Base-by-base conservation (phyloP, 768 basidiomycete genomes). In the Lactifluus echinatus region DNA sequence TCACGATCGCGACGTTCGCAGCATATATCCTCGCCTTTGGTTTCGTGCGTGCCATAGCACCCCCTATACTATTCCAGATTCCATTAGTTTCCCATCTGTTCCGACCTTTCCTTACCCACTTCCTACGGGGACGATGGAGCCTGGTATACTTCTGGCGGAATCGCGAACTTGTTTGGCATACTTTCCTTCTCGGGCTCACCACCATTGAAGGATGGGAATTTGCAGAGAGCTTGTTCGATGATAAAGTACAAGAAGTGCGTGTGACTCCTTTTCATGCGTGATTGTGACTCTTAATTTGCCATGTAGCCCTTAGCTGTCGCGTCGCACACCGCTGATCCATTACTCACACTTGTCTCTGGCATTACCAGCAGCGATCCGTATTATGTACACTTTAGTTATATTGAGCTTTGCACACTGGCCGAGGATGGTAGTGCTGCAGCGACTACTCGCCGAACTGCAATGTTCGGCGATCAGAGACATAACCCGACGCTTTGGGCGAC, bases 381-480 rank as follows among this genome's bases (percentile, higher is more conserved):
- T 26, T 85, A 81, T 69, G 77, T 78, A 40, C 78, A 84, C 66
- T 80, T 84, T 59, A 87, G 88, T 0, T 87, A 82, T 63, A 70
- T 76, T 0, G 88, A 90, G 59, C 74, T 92, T 39, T 69, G 69
- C 10, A 72, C 73, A 3, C 64, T 87, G 11, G 75, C 83, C 0
- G 66, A 69, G n/a, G 76, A 77, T 21, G 68, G 69, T 5, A 72
- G 75, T 4, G 45, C 76, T 2, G 63, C 71, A 1, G 76, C 76
- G 0, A 66, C 71, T 11, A 66, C 75, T 0, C 76, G 75, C 33
- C 76, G 85, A 11, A 75, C 76, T 0, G 75, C 79, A 0, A 65
- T 89, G 0, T 89, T 88, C 63, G 76, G 76, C 0, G 87, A 89
- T 62, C 83, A 85, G 64, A 85, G 84, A 62, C 79, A 80, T 50